These are phyloP conservation scores for Lentinula boryana DNA, from an alignment of 768 basidiomycete species.

Conservation along the genomic window DNA sequence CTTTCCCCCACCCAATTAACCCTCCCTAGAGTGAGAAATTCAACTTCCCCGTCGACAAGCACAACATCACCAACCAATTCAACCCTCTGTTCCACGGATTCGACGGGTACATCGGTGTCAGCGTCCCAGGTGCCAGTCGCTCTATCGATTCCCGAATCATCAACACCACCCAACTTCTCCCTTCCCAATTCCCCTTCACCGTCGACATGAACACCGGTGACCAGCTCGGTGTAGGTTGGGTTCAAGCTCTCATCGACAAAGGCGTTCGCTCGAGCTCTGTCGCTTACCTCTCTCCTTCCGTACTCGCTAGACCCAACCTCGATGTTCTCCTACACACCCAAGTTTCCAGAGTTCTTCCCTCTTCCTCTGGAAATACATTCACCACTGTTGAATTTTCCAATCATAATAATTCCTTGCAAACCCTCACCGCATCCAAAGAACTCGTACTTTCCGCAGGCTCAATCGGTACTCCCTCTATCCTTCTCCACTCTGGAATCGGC, in stretches of 20 bases:
- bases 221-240: constrained; percentile 23
- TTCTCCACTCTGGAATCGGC: constrained; percentile 30
- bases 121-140: constrained; percentile 19
- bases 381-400: background rate
- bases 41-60: constrained; percentile 16
- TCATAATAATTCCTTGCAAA: background rate
- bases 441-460: constrained; percentile 31
- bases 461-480: constrained; percentile 27
- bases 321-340: constrained; percentile 24
- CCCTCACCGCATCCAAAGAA: constrained; percentile 15
- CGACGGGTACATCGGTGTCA: constrained; percentile 21
- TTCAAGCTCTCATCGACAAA: constrained; percentile 18
- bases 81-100: constrained; percentile 20
- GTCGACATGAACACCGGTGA: constrained; percentile 23
- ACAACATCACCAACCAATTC: constrained; percentile 16
- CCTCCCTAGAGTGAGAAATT: constrained; percentile 15
- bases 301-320: constrained; percentile 19
- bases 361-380: background rate
- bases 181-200: constrained; percentile 17
- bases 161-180: constrained; percentile 19
- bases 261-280: constrained; percentile 25
- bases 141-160: constrained; percentile 23
- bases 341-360: constrained; percentile 20
- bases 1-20: background rate
- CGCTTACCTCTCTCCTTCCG: constrained; percentile 19